phyloP scores from a whole-genome alignment of 2,329 filamentous ascomycete species.

The Nannizziopsis barbatae region DNA sequence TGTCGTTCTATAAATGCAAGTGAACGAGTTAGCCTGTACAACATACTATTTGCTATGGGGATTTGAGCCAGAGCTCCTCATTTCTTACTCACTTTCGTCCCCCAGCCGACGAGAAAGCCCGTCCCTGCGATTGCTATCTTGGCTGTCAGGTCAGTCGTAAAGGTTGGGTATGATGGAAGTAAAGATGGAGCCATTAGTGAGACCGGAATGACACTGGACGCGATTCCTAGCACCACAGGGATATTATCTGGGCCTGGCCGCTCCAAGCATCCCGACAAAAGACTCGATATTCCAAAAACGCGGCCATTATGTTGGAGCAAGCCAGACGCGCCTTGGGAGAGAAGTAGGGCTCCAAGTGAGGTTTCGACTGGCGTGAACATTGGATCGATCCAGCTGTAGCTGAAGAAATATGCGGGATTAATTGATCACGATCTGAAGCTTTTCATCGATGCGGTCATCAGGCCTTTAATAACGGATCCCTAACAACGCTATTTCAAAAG shows the following conservation, averaged over 20 bases:
- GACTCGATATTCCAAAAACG: constrained; percentile 41
- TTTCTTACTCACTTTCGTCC: constrained; percentile 38
- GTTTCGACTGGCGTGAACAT: constrained; percentile 47
- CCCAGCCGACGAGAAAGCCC: constrained; percentile 41
- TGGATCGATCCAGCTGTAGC: too few species aligned
- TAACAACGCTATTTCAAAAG: too few species aligned
- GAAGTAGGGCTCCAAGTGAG: constrained; percentile 40
- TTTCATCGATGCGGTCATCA: not conserved
- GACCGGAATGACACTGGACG: constrained; percentile 35
- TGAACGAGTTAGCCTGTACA: not conserved
- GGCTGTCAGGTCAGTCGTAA: constrained; percentile 26
- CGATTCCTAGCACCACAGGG: constrained; percentile 38
- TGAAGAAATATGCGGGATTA: not conserved
- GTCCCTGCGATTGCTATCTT: constrained; percentile 32
- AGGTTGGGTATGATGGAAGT: constrained; percentile 34
- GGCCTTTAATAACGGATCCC: not conserved
- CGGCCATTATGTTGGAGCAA: constrained; percentile 43
- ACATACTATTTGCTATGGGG: too few species aligned
- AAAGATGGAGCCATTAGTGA: constrained; percentile 36
- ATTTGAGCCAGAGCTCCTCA: too few species aligned
- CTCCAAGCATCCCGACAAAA: constrained; percentile 34
- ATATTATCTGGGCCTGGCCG: constrained; percentile 34
- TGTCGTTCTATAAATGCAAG: constrained; percentile 28
- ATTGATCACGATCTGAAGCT: not conserved
- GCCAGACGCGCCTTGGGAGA: constrained; percentile 41